A percentile compares a stretch with the other conserved stretches of the same genome.
These are phyloP conservation scores for Hsuehochloa calcarea DNA, from an alignment of 176 grass and related monocot species.

Conservation along the genomic window DNA sequence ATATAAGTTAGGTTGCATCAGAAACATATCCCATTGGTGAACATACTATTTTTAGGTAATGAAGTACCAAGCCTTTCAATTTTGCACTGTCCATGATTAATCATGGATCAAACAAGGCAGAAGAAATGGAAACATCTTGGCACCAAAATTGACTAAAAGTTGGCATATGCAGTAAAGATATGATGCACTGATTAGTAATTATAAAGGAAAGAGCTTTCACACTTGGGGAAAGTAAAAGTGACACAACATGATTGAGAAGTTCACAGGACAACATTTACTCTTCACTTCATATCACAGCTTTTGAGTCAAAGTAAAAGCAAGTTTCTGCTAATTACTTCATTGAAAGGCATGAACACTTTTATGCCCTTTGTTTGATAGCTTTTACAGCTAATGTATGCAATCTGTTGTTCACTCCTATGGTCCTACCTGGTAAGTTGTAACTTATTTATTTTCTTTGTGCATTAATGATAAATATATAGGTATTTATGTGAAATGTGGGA, in stretches of 20 bases:
- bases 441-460: too few relatives aligned
- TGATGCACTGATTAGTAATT: neutral
- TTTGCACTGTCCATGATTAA: neutral
- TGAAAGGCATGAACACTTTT: neutral
- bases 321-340: neutral
- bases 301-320: neutral
- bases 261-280: neutral
- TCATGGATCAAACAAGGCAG: conserved; percentile 9
- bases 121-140: neutral
- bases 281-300: neutral
- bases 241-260: neutral
- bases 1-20: conserved; percentile 6
- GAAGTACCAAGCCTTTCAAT: neutral
- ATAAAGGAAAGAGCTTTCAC: conserved; percentile 1
- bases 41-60: conserved; percentile 6
- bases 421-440: neutral
- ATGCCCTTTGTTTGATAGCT: neutral
- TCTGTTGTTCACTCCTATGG: neutral
- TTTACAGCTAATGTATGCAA: neutral
- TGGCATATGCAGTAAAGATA: neutral
- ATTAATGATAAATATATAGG: too few relatives aligned
- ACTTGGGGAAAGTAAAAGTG: neutral
- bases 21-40: neutral
- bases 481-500: neutral
- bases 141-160: neutral